These are phyloP conservation scores for Alternaria ventricosa DNA, from an alignment of 2,329 filamentous ascomycete species.

Conservation along the genomic window DNA sequence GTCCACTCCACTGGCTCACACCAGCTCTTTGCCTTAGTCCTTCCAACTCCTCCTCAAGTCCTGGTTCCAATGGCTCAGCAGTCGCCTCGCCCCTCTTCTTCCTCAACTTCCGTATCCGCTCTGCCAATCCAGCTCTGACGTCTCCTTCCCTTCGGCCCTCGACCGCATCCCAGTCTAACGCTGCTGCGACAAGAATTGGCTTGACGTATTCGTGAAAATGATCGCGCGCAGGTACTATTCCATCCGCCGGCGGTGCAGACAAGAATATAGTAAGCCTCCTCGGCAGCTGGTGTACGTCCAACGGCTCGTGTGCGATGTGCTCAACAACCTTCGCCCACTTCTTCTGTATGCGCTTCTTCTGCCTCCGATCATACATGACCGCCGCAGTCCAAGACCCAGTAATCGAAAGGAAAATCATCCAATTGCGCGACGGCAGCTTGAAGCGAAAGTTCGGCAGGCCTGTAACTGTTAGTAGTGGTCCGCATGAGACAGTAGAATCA, in stretches of 20 bases:
- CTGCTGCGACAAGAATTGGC: constrained; percentile 85
- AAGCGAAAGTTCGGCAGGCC: constrained; percentile 84
- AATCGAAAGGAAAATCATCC: constrained; percentile 91
- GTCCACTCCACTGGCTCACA: constrained; percentile 73
- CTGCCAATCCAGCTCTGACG: constrained; percentile 82
- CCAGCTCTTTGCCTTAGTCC: constrained; percentile 70
- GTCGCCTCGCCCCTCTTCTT: constrained; percentile 64
- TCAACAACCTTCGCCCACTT: constrained; percentile 88
- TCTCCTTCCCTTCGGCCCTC: constrained; percentile 94
- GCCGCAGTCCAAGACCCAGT: constrained; percentile 79
- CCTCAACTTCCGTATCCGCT: constrained; percentile 75
- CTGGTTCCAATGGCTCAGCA: constrained; percentile 53
- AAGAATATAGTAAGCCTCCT: constrained; percentile 87
- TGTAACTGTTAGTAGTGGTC: constrained; percentile 39
- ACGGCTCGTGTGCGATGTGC: constrained; percentile 77
- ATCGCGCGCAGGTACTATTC: constrained; percentile 82
- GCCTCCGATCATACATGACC: constrained; percentile 88
- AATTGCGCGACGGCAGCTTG: constrained; percentile 92
- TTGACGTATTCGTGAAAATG: constrained; percentile 97
- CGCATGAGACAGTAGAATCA: neutral
- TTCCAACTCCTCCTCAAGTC: constrained; percentile 66
- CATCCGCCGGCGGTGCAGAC: constrained; percentile 84
- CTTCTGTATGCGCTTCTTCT: constrained; percentile 83
- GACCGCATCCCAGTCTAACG: constrained; percentile 94
- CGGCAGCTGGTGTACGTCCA: constrained; percentile 76